Conservation (phyloP, 1,284 basidiomycete species). For the Exobasidium cylindrosporum region DNA sequence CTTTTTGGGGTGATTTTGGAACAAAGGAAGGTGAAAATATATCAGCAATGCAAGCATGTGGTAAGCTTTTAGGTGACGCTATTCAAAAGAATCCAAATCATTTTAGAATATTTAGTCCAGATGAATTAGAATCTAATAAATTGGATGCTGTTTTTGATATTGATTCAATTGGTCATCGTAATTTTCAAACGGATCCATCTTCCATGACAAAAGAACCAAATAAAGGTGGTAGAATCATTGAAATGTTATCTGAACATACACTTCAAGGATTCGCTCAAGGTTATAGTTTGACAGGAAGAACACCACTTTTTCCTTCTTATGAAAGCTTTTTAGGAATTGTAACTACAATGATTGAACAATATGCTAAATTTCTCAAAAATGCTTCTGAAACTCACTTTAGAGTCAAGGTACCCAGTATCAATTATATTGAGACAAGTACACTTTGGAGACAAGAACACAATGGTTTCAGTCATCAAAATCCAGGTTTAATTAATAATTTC, state of each 20-base stretch:
- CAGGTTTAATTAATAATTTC: constrained; percentile 77
- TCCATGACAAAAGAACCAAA: constrained; percentile 59
- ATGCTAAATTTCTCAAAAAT: constrained; percentile 74
- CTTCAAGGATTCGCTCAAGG: constrained; percentile 83
- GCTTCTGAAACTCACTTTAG: constrained; percentile 74
- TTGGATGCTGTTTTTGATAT: constrained; percentile 70
- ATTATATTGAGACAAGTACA: constrained; percentile 80
- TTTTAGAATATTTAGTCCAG: constrained; percentile 87
- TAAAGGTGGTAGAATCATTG: constrained; percentile 73
- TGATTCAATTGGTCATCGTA: constrained; percentile 58
- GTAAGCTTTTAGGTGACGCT: constrained; percentile 60
- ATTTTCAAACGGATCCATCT: constrained; percentile 76
- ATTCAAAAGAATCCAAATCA: constrained; percentile 66
- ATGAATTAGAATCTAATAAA: constrained; percentile 85
- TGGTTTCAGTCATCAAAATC: constrained; percentile 68
- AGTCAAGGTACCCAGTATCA: constrained; percentile 69
- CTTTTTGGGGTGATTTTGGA: neutral
- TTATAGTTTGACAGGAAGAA: constrained; percentile 72
- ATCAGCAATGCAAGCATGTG: constrained; percentile 73
- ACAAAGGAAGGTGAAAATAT: constrained; percentile 63
- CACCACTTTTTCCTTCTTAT: constrained; percentile 80
- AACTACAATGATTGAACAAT: constrained; percentile 60
- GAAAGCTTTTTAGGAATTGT: constrained; percentile 65
- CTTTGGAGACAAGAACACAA: constrained; percentile 68
- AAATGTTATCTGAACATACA: constrained; percentile 83